Evolutionary conservation across 352 stramenopile species (phyloP).

Genomic region (Phytophthora sojae): DNA sequence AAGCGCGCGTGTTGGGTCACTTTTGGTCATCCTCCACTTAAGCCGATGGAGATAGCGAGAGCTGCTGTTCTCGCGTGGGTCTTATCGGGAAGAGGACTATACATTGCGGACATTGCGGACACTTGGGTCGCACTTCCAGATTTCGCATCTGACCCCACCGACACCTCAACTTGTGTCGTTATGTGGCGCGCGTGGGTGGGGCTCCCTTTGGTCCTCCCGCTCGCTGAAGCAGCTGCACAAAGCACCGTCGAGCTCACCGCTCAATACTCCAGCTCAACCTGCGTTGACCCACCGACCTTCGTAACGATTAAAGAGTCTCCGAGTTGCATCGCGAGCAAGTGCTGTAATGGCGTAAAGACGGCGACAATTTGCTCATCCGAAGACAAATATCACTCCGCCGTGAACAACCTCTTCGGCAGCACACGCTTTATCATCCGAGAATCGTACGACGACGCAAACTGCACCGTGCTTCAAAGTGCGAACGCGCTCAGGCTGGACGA

Average conservation of each 20-base stretch:
- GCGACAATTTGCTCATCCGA: not conserved
- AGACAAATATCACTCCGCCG: not conserved
- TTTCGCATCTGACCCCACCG: not conserved
- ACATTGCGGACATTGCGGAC: not conserved
- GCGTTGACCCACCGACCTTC: not conserved
- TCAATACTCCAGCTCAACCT: not conserved
- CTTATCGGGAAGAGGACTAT: slow-evolving; percentile 1
- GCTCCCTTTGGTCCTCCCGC: not conserved
- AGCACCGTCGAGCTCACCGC: not conserved
- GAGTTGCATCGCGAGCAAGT: not conserved
- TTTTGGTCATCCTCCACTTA: not conserved
- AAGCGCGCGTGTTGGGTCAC: not conserved
- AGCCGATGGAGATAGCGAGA: not conserved
- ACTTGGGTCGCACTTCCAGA: not conserved
- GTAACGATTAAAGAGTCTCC: not conserved
- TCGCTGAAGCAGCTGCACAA: not conserved
- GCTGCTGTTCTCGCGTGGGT: not conserved
- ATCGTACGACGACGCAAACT: not conserved
- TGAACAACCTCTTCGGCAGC: not conserved
- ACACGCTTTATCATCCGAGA: not conserved
- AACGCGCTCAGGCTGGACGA: not conserved
- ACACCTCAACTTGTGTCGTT: not conserved
- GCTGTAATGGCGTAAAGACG: not conserved
- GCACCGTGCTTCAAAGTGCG: not conserved
- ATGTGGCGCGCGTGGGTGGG: not conserved